Evolutionary conservation across 805 yeast species (phyloP).

Genomic region (Candida caryicola): DNA sequence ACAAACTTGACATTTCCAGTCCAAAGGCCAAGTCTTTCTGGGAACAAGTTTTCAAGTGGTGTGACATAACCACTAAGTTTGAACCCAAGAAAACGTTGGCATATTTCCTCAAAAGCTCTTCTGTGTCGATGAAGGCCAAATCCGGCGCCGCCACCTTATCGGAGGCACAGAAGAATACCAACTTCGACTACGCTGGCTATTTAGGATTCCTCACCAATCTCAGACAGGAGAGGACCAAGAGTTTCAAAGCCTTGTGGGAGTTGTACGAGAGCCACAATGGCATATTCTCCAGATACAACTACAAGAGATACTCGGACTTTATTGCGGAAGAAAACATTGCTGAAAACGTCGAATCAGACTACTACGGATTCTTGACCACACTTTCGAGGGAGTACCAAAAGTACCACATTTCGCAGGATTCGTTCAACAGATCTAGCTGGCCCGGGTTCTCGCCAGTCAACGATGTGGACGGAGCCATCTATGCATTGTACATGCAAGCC

Average conservation of each 20-base stretch:
- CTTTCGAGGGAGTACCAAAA: slow-evolving; percentile 12
- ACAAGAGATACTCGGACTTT: slow-evolving; percentile 21
- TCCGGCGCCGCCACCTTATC: slow-evolving; percentile 11
- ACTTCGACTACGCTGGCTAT: slow-evolving; percentile 40
- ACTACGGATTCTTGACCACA: slow-evolving; percentile 22
- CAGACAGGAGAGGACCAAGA: slow-evolving; percentile 22
- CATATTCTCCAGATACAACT: slow-evolving; percentile 23
- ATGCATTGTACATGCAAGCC: slow-evolving; percentile 16
- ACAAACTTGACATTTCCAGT: slow-evolving; percentile 19
- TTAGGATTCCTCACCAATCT: slow-evolving; percentile 25
- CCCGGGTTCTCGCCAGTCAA: slow-evolving; percentile 2
- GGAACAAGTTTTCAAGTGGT: slow-evolving; percentile 38
- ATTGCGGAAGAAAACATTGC: slow-evolving; percentile 23
- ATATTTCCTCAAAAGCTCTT: slow-evolving; percentile 22
- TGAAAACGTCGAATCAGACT: slow-evolving; percentile 12
- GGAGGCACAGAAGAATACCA: slow-evolving; percentile 29
- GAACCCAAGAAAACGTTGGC: slow-evolving; percentile 25
- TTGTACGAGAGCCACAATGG: slow-evolving; percentile 24
- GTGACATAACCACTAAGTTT: slow-evolving; percentile 32
- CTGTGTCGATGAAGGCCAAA: slow-evolving; percentile 3
- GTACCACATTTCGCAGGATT: slow-evolving; percentile 13
- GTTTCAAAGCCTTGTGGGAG: slow-evolving; percentile 34
- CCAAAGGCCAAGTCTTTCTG: slow-evolving; percentile 26
- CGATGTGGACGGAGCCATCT: slow-evolving; percentile 8
- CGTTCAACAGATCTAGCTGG: slow-evolving; percentile 17